Evolutionary conservation across 345 rosid genomes (phyloP), one percentile per base, ranked within the genome.

Genomic region (Balakata baccata): DNA sequence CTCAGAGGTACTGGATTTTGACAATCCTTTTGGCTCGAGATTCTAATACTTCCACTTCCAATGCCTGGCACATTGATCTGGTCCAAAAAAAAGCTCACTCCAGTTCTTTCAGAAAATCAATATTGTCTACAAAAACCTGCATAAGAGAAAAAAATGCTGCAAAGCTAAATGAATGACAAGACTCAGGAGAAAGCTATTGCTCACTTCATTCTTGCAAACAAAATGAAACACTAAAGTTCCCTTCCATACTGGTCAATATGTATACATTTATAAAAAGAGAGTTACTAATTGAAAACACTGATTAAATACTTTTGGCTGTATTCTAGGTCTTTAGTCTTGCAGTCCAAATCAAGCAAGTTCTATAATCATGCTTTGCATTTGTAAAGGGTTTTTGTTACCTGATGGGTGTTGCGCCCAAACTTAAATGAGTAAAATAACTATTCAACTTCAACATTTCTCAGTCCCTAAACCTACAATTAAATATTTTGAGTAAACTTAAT

Each of bases 121-220:
- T 86, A 71, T 90, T 92, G 84, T 92, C 98, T 69, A 94, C 97
- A 79, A 94, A 94, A 62, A 94, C 97, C 97, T 92, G 87, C 74
- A 64, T 54, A 56, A 57, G 22, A 49, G 1, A 16, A 16, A 29
- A 29, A 65, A 38, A 18, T 37, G 38, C 16, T 41, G 9, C 41
- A 18, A 53, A 68, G 18, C n/a, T 47, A 23, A 50, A 64, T 53
- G 17, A 69, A 69, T n/a, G 34, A 29, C 18, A 38, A 8, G 23
- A 11, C 20, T 11, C 47, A 57, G 34, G 45, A 0, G 49, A 57
- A 12, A 60, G 47, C 47, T 43, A 34, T 18, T 61, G 17, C 47
- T 62, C 20, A 43, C 5, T 13, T 67, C 50, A 18, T 49, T 46
- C 37, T 7, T n/a, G 1, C 9, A 3, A 4, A 29, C 41, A 23